Base-by-base conservation (phyloP, 108 stramenopile species). In the Stephanodiscus triporus region DNA sequence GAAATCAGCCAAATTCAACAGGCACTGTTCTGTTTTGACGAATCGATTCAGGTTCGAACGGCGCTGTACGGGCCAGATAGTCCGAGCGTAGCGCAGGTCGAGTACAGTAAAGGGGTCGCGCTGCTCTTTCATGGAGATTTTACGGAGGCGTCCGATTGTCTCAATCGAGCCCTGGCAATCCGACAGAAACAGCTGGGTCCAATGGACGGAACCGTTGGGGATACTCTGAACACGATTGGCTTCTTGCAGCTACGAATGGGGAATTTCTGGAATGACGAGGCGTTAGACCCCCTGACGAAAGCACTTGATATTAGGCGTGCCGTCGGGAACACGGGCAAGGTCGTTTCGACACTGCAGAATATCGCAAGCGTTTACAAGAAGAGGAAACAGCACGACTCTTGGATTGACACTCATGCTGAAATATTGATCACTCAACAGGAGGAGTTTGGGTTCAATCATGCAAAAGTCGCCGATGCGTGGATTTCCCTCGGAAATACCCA, bases 221-320 rank as follows among this genome's bases (percentile, higher is more conserved):
- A 94, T 68, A 86, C 84, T 0, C 69, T 94, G 32, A 90, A 94
- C 70, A 89, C 87, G 70, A 89, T 90, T 83, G 92, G 92, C 19
- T 91, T 82, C 56, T 45, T 90, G 20, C 83, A 88, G 22, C 86
- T 86, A 4, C 83, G 84, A n/a, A 66, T 75, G 67, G 84, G 87
- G 30, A 80, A 74, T 32, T 57, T 80, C 24, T 69, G 82, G 20
- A 83, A 80, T 43, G 86, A 91, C 20, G 79, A 82, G 16, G 90
- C 89, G 14, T 70, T 91, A 2, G 66, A 68, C 14, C 53, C 84
- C 9, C 61, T 91, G 36, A 82, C 77, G 66, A 87, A 90, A 55
- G 86, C 92, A 2, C 86, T 91, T 30, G 84, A 83, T 38, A 87
- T 94, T 10, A 69, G 90, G 30, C 88, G 84, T 47, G 58, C 70